Conservation (phyloP, 192 early-diverging fungal species). For the Coemansia sp. region DNA sequence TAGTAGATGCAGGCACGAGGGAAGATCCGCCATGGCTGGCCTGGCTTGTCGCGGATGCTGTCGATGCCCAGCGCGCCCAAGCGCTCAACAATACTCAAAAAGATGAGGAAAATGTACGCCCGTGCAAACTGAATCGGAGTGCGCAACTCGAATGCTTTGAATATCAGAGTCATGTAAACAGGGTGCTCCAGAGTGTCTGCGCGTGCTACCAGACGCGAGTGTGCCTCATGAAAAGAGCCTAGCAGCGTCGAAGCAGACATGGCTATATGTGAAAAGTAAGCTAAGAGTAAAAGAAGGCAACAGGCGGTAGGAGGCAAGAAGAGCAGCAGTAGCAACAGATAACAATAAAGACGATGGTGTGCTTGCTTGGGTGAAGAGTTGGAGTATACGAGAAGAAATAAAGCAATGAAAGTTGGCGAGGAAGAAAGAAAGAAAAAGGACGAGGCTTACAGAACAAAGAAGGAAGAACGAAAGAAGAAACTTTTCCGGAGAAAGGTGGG, state of each 20-base stretch:
- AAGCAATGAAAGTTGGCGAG: constrained; percentile 1
- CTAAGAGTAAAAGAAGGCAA: not conserved
- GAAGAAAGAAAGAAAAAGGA: constrained; percentile 19
- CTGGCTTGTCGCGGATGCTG: constrained; percentile 48
- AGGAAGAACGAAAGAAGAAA: constrained; percentile 6
- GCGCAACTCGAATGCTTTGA: constrained; percentile 39
- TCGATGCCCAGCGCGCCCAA: constrained; percentile 42
- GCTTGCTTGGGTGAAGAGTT: not conserved
- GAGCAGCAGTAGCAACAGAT: not conserved
- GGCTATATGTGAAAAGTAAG: not conserved
- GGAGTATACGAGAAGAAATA: constrained; percentile 4
- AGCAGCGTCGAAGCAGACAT: constrained; percentile 21
- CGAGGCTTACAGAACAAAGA: constrained; percentile 3
- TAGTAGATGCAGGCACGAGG: constrained; percentile 51
- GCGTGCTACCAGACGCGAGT: constrained; percentile 24
- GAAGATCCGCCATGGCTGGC: constrained; percentile 52
- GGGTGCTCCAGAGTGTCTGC: not conserved
- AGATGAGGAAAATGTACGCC: constrained; percentile 47
- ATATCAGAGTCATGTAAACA: constrained; percentile 42
- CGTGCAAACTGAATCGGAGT: constrained; percentile 34
- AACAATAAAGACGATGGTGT: not conserved
- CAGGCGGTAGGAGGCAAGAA: not conserved
- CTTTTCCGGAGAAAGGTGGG: too few species aligned
- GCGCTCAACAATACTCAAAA: constrained; percentile 46
- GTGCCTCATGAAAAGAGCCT: constrained; percentile 28